Percentiles rank a stretch among this genome's conserved stretches.
phyloP scores from a whole-genome alignment of 139 green algal species.

The Tetratostichococcus sp. region DNA sequence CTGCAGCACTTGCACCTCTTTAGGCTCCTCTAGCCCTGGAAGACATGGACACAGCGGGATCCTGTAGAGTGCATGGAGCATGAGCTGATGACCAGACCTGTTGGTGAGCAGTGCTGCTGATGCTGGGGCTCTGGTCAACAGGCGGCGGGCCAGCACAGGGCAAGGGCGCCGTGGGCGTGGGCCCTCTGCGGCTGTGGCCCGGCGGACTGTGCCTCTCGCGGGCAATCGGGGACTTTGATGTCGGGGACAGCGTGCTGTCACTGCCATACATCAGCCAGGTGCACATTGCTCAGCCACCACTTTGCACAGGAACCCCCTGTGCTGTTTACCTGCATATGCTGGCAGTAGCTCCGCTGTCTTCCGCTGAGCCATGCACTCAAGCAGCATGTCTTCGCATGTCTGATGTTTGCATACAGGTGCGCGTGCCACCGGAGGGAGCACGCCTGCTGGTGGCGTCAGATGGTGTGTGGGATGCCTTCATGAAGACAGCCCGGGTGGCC shows the following conservation, averaged over 20 bases:
- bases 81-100: too few relatives aligned
- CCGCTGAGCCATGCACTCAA: too few relatives aligned
- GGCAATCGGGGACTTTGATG: slow-evolving; percentile 84
- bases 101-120: too few relatives aligned
- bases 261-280: slow-evolving; percentile 84
- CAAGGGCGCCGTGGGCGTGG: slow-evolving; percentile 49
- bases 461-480: slow-evolving; percentile 87
- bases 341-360: slow-evolving; percentile 7
- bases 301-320: neutral
- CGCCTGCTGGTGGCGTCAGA: slow-evolving; percentile 81
- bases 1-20: too few relatives aligned
- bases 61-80: too few relatives aligned
- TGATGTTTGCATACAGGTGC: slow-evolving; percentile 38
- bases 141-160: neutral
- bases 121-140: neutral
- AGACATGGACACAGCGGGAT: too few relatives aligned
- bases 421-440: slow-evolving; percentile 50
- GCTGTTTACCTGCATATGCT: neutral
- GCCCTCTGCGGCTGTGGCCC: slow-evolving; percentile 86
- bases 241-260: slow-evolving; percentile 69
- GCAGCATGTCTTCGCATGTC: too few relatives aligned
- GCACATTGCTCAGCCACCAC: neutral
- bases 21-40: too few relatives aligned
- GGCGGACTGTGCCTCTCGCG: slow-evolving; percentile 83
- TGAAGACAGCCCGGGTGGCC: slow-evolving; percentile 35